Base-by-base conservation (phyloP, 2,329 filamentous ascomycete genomes). In the Talaromyces sp. region DNA sequence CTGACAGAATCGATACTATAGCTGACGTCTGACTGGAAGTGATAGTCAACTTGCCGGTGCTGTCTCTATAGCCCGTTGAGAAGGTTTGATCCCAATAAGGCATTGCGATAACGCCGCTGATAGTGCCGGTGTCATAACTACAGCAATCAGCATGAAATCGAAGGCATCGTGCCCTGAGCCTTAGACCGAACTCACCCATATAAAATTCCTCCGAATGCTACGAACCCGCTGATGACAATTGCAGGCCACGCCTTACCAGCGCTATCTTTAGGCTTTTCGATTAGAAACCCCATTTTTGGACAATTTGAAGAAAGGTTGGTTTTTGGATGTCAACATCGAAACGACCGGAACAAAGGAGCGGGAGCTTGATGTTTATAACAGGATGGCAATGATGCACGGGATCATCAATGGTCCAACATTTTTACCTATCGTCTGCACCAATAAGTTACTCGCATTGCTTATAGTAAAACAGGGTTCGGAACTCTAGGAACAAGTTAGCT, bases 1-100 rank as follows among this genome's bases (percentile, higher is more conserved):
- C 90, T 67, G 91, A 94, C 45, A 96, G 84, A 69, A 96, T 93
- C n/a, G 91, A 90, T 60, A 95, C 91, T 65, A 93, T 90, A 67
- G 90, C 82, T 19, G 91, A 89, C 47, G 88, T 86, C 75, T 94
- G 83, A 27, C 81, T 79, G n/a, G 89, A 83, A 40, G 80, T 83
- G 43, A 89, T 81, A 60, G 79, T 79, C 2, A 63, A 34, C 27
- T 40, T 25, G 8, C 64, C 64, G 4, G 15, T 40, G 19, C 8
- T 19, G 1, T 73, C 58, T 25, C 34, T 51, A 17, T 61, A 65
- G 34, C 63, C 63, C 11, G 63, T 65, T 6, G 63, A 65, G 36
- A 65, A 65, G 5, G 22, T 40, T 5, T 31, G 1, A 3, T 43
- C 4, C 63, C 63, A 65, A 17, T 65, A 61, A 17, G 56, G 63